These are phyloP conservation scores for Phialemoniopsis sp. DNA, from an alignment of 2,329 filamentous ascomycete species.

Conservation along the genomic window DNA sequence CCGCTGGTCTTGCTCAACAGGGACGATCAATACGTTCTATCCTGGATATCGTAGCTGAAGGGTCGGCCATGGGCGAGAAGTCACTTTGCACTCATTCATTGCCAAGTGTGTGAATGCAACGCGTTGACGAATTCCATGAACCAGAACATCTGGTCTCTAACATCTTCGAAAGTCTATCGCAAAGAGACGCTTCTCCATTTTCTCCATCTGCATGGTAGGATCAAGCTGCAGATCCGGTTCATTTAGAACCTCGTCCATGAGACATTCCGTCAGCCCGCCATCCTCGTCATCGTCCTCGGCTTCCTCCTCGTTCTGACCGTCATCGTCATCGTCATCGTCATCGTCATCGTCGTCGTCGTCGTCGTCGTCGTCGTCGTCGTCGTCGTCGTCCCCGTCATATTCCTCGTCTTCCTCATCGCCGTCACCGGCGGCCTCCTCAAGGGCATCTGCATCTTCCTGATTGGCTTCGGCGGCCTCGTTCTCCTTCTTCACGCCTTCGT, in stretches of 20 bases:
- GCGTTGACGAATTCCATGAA: no score
- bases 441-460: not conserved
- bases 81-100: no score
- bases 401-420: not conserved
- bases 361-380: conserved; percentile 25
- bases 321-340: conserved; percentile 6
- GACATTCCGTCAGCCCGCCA: conserved; percentile 1
- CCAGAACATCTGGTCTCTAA: no score
- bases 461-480: not conserved
- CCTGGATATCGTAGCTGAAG: no score
- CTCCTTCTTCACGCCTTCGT: not conserved
- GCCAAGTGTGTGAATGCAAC: no score
- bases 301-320: not conserved
- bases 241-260: not conserved
- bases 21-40: no score
- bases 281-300: conserved; percentile 1
- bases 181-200: no score
- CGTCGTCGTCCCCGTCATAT: conserved; percentile 8
- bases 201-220: no score
- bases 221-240: no score
- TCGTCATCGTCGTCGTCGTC: conserved; percentile 4
- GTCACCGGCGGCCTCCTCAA: conserved; percentile 1
- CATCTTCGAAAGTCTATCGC: no score
- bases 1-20: no score
- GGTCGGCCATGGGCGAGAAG: no score